Conservation (phyloP, 2,329 filamentous ascomycete genomes). For the Cladophialophora bantiana region DNA sequence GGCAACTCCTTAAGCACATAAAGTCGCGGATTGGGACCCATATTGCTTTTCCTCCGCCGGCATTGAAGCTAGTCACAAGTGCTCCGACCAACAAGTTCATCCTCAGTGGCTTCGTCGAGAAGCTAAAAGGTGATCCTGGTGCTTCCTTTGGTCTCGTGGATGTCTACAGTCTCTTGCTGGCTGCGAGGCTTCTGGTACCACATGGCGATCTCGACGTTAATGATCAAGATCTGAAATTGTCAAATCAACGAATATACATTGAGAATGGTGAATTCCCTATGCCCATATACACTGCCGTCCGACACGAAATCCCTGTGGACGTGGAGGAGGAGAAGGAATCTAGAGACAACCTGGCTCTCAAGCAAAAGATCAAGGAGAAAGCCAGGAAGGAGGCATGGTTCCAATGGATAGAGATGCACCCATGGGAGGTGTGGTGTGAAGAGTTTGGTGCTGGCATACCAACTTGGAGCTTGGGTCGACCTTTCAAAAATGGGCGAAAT, state of each 20-base stretch:
- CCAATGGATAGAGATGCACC: constrained; percentile 96
- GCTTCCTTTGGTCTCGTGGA: constrained; percentile 91
- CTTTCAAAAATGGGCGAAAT: constrained; percentile 75
- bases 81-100: constrained; percentile 93
- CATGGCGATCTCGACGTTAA: constrained; percentile 81
- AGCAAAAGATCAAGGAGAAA: constrained; percentile 53
- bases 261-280: constrained; percentile 81
- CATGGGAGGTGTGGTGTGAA: constrained; percentile 95
- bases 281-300: constrained; percentile 93
- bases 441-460: constrained; percentile 91
- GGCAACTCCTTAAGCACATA: constrained; percentile 78
- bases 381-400: constrained; percentile 80
- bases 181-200: constrained; percentile 83
- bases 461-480: constrained; percentile 88
- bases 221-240: constrained; percentile 84
- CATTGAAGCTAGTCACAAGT: constrained; percentile 79
- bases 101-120: constrained; percentile 87
- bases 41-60: constrained; percentile 88
- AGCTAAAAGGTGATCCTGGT: constrained; percentile 79
- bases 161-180: constrained; percentile 85
- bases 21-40: constrained; percentile 85
- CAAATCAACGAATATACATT: constrained; percentile 79
- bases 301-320: constrained; percentile 86
- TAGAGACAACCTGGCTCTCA: constrained; percentile 42
- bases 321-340: constrained; percentile 51